phyloP scores from a whole-genome alignment of 495 filamentous ascomycete genomes.

The Penicillium waksmanii region DNA sequence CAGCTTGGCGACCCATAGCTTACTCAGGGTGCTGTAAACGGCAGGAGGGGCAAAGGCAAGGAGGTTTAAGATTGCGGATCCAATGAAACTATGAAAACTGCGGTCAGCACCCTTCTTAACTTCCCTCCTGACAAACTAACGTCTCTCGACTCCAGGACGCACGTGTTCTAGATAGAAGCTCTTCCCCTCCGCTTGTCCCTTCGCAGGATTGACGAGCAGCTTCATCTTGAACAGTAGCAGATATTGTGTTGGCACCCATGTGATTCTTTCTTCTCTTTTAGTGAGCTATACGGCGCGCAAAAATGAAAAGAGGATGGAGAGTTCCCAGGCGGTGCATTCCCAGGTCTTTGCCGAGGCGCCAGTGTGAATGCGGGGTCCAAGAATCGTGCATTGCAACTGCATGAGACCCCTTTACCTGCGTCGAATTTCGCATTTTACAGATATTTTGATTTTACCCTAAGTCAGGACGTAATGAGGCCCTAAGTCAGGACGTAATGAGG shows the following conservation, averaged over 20 bases:
- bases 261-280: background rate
- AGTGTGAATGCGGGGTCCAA: no score
- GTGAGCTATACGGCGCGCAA: background rate
- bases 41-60: conserved; percentile 68
- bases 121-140: background rate
- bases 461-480: no score
- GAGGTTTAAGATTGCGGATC: conserved; percentile 66
- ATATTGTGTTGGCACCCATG: background rate
- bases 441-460: no score
- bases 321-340: background rate
- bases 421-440: no score
- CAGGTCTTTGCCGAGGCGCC: background rate
- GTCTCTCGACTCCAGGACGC: background rate
- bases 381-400: no score
- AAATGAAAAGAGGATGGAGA: background rate
- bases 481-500: no score
- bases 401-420: no score
- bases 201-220: background rate
- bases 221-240: background rate
- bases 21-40: conserved; percentile 69
- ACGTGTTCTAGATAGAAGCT: background rate
- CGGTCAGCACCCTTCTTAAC: background rate
- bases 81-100: conserved; percentile 45
- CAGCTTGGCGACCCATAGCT: conserved; percentile 76
- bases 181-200: background rate